Conservation (phyloP, 495 filamentous ascomycete genomes). For the Friedmanniomyces simplex region DNA sequence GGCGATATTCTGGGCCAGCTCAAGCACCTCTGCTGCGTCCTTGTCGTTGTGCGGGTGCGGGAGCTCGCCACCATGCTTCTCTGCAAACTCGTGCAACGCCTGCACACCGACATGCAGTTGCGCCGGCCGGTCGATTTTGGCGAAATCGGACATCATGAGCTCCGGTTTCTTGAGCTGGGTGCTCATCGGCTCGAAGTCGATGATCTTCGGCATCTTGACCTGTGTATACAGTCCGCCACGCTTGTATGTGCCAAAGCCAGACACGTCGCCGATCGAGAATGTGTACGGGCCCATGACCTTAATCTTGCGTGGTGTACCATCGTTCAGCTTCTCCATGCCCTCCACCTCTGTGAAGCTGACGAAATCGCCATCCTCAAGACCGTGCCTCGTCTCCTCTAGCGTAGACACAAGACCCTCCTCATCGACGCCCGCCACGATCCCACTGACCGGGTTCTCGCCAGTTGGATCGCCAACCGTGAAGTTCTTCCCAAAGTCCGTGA, state of each 20-base stretch:
- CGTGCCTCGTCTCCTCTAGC: conserved; percentile 90
- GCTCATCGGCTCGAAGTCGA: conserved; percentile 76
- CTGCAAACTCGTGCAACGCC: conserved; percentile 73
- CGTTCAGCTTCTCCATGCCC: conserved; percentile 86
- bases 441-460: conserved; percentile 76
- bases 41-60: conserved; percentile 73
- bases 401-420: conserved; percentile 85
- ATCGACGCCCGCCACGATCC: conserved; percentile 84
- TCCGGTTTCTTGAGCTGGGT: conserved; percentile 76
- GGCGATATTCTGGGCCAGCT: conserved; percentile 59
- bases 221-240: conserved; percentile 83
- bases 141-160: conserved; percentile 83
- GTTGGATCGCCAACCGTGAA: conserved; percentile 84
- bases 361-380: conserved; percentile 90
- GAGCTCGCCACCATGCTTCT: conserved; percentile 54
- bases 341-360: conserved; percentile 89
- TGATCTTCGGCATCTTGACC: conserved; percentile 93
- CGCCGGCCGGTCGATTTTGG: conserved; percentile 88
- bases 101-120: conserved; percentile 91
- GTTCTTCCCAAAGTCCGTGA: conserved; percentile 93
- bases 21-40: conserved; percentile 69
- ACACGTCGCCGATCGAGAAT: conserved; percentile 92
- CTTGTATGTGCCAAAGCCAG: conserved; percentile 71
- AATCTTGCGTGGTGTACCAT: conserved; percentile 70
- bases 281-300: conserved; percentile 94